Conservation (phyloP, 2,329 filamentous ascomycete species). For the Beauveria australis region DNA sequence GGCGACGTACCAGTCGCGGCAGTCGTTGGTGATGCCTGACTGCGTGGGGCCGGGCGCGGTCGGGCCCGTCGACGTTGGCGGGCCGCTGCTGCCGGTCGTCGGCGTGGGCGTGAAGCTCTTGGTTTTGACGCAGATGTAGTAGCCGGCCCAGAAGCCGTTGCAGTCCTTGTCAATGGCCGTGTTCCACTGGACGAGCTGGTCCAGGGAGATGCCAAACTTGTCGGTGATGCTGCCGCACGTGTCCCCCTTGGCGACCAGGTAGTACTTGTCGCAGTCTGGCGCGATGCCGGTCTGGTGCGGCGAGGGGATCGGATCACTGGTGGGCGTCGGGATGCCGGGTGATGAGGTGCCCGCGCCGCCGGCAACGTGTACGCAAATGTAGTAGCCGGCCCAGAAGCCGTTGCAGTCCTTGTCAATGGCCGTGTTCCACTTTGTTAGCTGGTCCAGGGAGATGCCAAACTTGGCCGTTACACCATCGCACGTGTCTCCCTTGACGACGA, state of each 20-base stretch:
- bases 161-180: not conserved
- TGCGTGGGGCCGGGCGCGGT: not conserved
- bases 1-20: slow-evolving; percentile 1
- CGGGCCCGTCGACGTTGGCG: not conserved
- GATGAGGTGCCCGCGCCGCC: not conserved
- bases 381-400: not conserved
- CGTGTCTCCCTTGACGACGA: not conserved
- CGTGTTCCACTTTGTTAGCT: slow-evolving; percentile 8
- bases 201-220: not conserved
- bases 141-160: not conserved
- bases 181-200: slow-evolving; percentile 8
- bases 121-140: slow-evolving; percentile 1
- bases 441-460: not conserved
- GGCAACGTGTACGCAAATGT: not conserved
- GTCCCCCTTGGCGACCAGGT: not conserved
- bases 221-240: not conserved
- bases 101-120: not conserved
- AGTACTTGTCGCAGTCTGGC: slow-evolving; percentile 6
- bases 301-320: not conserved
- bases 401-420: slow-evolving; percentile 4
- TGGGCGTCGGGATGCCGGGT: not conserved
- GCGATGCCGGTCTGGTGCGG: slow-evolving; percentile 8
- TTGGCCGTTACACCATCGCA: slow-evolving; percentile 5
- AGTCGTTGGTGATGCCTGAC: not conserved
- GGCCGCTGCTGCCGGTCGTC: not conserved